Base-by-base conservation (phyloP, 306 rosid genomes). In the Rosa chinensis region DNA sequence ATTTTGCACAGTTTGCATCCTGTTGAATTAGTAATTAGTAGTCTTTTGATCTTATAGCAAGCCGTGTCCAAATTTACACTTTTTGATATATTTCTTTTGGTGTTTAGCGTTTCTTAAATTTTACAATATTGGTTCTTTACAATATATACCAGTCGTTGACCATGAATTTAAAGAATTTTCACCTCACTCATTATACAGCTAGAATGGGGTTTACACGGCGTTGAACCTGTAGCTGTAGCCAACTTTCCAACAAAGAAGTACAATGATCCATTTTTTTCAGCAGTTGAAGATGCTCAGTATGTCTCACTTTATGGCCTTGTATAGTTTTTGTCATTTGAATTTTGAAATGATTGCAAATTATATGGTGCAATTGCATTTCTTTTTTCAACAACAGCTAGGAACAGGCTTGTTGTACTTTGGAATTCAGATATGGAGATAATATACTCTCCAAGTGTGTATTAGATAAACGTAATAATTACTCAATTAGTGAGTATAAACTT, bases 201-300 rank as follows among this genome's bases (percentile, higher is more conserved):
- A 85, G 98, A 94, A 79, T 86, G 87, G 66, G 97, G 97, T 45
- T 87, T 81, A 50, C 92, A 89, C 79, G 97, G 98, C 67, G 85
- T 90, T 64, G 97, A 94, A 74, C 90, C 93, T 28, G 42, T 55
- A 32, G 83, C 82, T 28, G 82, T 94, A 70, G 94, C 91, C 32
- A 90, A 87, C 66, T 92, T 92, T 85, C 97, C 97, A 2, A 90
- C 90, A 56, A 94, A 90, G 97, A 94, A 90, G 88, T 94, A 77
- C 79, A 87, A 85, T 76, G 97, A 92, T 83, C 89, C 89, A 53
- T 87, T 75, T 83, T 94, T 94, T 85, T 87, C 92, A 47, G 83
- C 93, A 14, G 82, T 82, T 45, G 94, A 89, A 87, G 83, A 88
- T 92, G 85, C 94, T 77, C 98, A 94, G 98, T 94, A 94, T 78